A percentile compares a stretch with the other conserved stretches of the same genome.
These are phyloP conservation scores for Eutrema salsugineum DNA, from an alignment of 441 rosid genomes.

Conservation along the genomic window DNA sequence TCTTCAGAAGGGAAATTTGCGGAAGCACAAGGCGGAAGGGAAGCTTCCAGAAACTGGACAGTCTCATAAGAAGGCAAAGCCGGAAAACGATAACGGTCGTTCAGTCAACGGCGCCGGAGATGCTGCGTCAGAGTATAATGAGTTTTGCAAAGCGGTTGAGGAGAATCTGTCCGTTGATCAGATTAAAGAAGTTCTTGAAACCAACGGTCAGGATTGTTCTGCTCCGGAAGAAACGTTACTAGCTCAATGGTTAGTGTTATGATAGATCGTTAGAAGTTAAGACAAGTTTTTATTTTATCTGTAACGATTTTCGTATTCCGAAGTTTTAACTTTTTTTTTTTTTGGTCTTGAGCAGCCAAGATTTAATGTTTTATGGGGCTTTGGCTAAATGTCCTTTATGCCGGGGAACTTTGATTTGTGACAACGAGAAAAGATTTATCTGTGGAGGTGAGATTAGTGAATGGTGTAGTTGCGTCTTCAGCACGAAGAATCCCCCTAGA, in stretches of 20 bases:
- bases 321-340: not conserved
- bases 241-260: conserved; percentile 53
- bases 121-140: conserved; percentile 45
- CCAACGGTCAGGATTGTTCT: conserved; percentile 58
- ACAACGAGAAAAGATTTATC: conserved; percentile 40
- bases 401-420: conserved; percentile 46
- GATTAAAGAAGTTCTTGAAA: conserved; percentile 56
- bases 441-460: conserved; percentile 79
- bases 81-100: conserved; percentile 29
- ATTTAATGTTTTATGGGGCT: conserved; percentile 66
- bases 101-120: conserved; percentile 17
- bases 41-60: conserved; percentile 52
- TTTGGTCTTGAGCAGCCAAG: conserved; percentile 49
- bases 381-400: conserved; percentile 63
- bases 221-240: conserved; percentile 40
- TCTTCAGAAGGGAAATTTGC: conserved; percentile 42
- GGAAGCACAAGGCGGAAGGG: conserved; percentile 82
- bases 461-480: conserved; percentile 81
- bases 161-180: conserved; percentile 56
- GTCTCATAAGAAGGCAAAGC: conserved; percentile 57
- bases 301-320: not conserved
- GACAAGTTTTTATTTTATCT: not conserved
- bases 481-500: conserved; percentile 59
- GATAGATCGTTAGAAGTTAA: no score
- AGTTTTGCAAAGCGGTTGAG: conserved; percentile 44